A percentile compares a stretch with the other conserved stretches of the same genome.
These are phyloP conservation scores for Mastigamoeba balamuthi DNA, from an alignment of 78 protist genomes.

Conservation along the genomic window DNA sequence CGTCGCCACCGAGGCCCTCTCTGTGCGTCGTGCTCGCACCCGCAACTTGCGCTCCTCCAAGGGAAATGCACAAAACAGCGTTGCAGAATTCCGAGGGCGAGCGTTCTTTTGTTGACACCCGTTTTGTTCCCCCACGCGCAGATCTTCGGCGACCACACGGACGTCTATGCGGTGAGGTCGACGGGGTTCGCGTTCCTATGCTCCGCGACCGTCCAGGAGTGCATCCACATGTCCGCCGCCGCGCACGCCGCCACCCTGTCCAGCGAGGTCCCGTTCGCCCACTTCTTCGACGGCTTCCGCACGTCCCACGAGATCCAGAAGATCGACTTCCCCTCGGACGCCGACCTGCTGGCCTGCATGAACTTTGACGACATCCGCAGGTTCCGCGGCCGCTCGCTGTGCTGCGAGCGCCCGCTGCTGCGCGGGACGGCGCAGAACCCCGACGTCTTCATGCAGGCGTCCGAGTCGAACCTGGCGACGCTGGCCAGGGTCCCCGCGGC, in stretches of 20 bases:
- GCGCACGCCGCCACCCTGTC: slow-evolving; percentile 44
- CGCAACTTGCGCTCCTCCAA: too few relatives aligned
- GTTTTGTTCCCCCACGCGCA: too few relatives aligned
- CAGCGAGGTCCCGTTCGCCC: slow-evolving; percentile 40
- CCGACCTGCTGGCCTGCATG: background rate
- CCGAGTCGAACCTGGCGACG: background rate
- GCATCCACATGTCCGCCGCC: slow-evolving; percentile 30
- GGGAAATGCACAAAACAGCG: too few relatives aligned
- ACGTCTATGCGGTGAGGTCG: background rate
- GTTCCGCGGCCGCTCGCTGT: slow-evolving; percentile 21
- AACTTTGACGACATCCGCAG: background rate
- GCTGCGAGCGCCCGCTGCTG: slow-evolving; percentile 12
- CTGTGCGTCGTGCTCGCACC: too few relatives aligned
- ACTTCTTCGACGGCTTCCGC: slow-evolving; percentile 63
- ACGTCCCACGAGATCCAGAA: slow-evolving; percentile 43
- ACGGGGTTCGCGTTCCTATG: background rate
- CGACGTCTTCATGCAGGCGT: slow-evolving; percentile 36
- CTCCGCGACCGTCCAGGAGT: background rate
- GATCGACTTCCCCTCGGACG: slow-evolving; percentile 7
- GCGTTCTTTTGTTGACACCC: too few relatives aligned
- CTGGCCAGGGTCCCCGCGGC: background rate
- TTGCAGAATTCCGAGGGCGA: too few relatives aligned
- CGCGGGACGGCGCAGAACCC: slow-evolving; percentile 32
- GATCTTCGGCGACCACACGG: background rate
- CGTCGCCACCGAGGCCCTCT: slow-evolving; percentile 35